Conservation (phyloP, 2,329 filamentous ascomycete genomes). For the Bimuria novae-zelandiae region DNA sequence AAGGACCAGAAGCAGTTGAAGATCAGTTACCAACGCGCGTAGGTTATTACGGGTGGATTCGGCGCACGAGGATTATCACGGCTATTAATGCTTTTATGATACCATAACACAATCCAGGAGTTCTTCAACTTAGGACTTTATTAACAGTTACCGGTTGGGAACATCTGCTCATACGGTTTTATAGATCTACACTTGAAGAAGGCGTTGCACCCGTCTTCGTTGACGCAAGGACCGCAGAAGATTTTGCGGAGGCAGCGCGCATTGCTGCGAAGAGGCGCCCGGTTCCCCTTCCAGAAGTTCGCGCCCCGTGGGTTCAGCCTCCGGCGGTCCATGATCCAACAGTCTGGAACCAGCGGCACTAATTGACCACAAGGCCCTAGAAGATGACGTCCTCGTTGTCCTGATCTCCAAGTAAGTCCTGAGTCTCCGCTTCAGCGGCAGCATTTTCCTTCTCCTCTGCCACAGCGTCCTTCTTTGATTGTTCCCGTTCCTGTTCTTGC, state of each 20-base stretch:
- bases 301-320: not conserved
- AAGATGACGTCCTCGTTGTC: slow-evolving; percentile 90
- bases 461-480: slow-evolving; percentile 39
- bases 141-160: slow-evolving; percentile 7
- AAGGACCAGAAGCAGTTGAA: slow-evolving; percentile 79
- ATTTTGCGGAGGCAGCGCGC: no score
- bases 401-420: slow-evolving; percentile 73
- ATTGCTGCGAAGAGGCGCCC: not conserved
- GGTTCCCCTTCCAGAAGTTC: not conserved
- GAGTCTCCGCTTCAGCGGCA: slow-evolving; percentile 49
- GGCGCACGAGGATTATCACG: not conserved
- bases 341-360: not conserved
- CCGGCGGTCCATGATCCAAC: no score
- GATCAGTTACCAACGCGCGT: slow-evolving; percentile 95
- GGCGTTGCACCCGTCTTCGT: no score
- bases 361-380: slow-evolving; percentile 46
- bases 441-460: slow-evolving; percentile 11
- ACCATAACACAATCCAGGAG: slow-evolving; percentile 16
- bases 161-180: not conserved
- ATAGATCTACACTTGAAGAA: no score
- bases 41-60: slow-evolving; percentile 29
- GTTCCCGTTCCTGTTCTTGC: slow-evolving; percentile 49
- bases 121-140: slow-evolving; percentile 7
- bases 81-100: slow-evolving; percentile 30
- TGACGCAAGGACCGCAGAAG: not conserved